phyloP scores from a whole-genome alignment of 345 rosid species.

The Eutrema japonicum region DNA sequence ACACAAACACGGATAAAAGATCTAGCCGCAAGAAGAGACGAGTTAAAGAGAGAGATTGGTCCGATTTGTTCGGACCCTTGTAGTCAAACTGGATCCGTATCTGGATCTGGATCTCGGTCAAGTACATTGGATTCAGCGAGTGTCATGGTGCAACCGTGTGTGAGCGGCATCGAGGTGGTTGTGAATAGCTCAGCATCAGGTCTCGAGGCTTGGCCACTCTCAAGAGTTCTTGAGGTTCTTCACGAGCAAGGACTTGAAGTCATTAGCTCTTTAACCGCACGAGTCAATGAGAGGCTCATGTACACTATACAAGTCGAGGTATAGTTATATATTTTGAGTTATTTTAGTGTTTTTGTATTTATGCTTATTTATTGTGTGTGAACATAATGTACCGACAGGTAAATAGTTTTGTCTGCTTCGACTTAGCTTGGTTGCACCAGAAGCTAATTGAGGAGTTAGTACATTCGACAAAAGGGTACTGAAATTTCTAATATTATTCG shows the following conservation, averaged over 20 bases:
- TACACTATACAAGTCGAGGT: constrained; percentile 55
- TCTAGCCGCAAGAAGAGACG: constrained; percentile 40
- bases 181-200: constrained; percentile 38
- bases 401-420: constrained; percentile 37
- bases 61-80: background rate
- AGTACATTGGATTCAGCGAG: constrained; percentile 15
- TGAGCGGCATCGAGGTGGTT: constrained; percentile 47
- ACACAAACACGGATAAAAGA: constrained; percentile 38
- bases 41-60: constrained; percentile 36
- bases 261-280: constrained; percentile 43
- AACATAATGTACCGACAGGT: constrained; percentile 42
- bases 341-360: background rate
- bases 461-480: background rate
- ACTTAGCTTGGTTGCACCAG: constrained; percentile 46
- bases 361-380: background rate
- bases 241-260: constrained; percentile 46
- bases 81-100: constrained; percentile 33
- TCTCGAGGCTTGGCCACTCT: constrained; percentile 39
- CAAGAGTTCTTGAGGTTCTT: constrained; percentile 45
- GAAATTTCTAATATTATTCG: background rate
- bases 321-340: constrained; percentile 5
- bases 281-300: constrained; percentile 43
- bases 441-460: constrained; percentile 46
- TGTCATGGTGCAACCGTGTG: constrained; percentile 41
- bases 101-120: constrained; percentile 29